These are phyloP conservation scores for Plantago major DNA, from an alignment of 257 asterid genomes.

Conservation along the genomic window DNA sequence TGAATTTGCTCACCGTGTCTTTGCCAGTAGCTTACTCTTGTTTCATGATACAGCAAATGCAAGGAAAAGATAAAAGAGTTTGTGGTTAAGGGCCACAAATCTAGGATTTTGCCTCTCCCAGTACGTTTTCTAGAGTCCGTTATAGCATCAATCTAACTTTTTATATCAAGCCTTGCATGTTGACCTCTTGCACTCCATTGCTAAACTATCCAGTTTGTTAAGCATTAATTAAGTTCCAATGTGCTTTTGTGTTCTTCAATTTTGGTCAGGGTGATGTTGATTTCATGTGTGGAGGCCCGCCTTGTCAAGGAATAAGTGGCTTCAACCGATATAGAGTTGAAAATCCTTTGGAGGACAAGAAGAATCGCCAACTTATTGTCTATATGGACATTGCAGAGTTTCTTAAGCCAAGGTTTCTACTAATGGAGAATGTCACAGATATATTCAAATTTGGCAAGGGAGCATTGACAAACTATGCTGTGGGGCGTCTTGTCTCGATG, in stretches of 20 bases:
- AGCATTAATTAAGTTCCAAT: background rate
- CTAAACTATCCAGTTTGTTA: background rate
- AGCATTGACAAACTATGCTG: constrained; percentile 32
- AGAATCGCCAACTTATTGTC: constrained; percentile 37
- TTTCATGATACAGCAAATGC: constrained; percentile 25
- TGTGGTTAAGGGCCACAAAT: constrained; percentile 26
- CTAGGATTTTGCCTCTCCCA: constrained; percentile 34
- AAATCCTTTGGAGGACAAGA: constrained; percentile 37
- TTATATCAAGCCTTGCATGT: background rate
- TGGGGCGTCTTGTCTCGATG: constrained; percentile 37
- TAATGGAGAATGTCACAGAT: constrained; percentile 51
- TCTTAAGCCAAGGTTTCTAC: constrained; percentile 31
- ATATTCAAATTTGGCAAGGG: constrained; percentile 35
- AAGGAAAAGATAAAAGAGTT: constrained; percentile 33
- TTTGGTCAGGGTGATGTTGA: constrained; percentile 39
- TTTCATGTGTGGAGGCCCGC: constrained; percentile 54
- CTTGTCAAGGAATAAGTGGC: constrained; percentile 57
- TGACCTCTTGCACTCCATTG: background rate
- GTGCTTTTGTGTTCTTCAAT: background rate
- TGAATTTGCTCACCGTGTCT: background rate
- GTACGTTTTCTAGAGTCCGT: constrained; percentile 25
- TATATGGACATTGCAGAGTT: constrained; percentile 40
- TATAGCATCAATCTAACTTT: too few relatives aligned
- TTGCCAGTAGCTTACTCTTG: background rate
- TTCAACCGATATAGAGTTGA: constrained; percentile 35